Evolutionary conservation across 257 asterid species (phyloP), one percentile per base, ranked within the genome.

Genomic region (Gardenia jasminoides): DNA sequence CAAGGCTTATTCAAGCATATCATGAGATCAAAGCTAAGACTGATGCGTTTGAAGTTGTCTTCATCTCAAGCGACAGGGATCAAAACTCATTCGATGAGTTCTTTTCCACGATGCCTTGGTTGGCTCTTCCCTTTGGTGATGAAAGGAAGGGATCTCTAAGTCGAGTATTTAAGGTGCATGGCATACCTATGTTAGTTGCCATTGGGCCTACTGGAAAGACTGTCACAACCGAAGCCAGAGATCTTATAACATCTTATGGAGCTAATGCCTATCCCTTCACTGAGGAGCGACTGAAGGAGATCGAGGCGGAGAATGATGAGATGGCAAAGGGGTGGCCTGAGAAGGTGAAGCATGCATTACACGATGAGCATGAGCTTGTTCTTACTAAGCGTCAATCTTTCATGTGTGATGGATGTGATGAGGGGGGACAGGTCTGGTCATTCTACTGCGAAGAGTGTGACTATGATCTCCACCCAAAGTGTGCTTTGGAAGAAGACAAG

Each of bases 211-310:
- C 83, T 1, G 97, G 98, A 59, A 90, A 80, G 79, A 93, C 97
- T 0, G 78, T 93, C 74, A 75, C 98, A 6, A 92, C 96, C 1
- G 90, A 78, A 3, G 94, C 90, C 31, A 85, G 91, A 31, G 84
- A 83, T 2, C 88, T 91, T 47, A 82, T 95, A 81, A 82, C 79
- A 87, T 20, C 0, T 68, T 86, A 91, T 36, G 97, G 97, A 11
- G 91, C 96, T 0, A 80, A 86, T 33, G 97, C 99, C 22, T 95
- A 79, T 80, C 97, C 99, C 0, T 95, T 95, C 86, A 92, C 96
- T 0, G 75, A 84, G 22, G 96, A 90, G 70, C 92, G 96, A 16
- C 22, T 89, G 47, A 74, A 93, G 88, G 97, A 95, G 89, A 67
- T 95, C 0, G 93, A 91, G 79, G 86, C 77, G n/a, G 81, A 84